phyloP scores from a whole-genome alignment of 805 yeast genomes.

The Sugiyamaella qingdaonensis region DNA sequence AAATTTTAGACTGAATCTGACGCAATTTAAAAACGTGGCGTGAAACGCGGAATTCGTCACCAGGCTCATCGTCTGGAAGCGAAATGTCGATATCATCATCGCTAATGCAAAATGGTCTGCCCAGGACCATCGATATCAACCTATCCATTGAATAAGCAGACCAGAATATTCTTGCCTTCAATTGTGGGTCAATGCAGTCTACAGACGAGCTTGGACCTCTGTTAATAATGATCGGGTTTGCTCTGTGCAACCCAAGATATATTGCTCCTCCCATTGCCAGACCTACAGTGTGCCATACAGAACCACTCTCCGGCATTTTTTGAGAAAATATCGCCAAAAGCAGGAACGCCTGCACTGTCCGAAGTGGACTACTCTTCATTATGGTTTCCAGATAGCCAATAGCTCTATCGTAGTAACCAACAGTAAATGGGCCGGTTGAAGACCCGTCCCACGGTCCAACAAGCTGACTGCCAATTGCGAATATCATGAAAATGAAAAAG shows the following conservation, averaged over 20 bases:
- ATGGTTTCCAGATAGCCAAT: background rate
- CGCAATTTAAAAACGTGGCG: background rate
- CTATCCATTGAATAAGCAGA: conserved; percentile 51
- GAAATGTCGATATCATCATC: conserved; percentile 38
- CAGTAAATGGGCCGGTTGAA: background rate
- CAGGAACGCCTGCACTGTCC: background rate
- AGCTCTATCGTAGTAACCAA: background rate
- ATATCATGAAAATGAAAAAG: background rate
- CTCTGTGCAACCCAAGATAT: conserved; percentile 79
- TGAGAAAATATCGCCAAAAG: background rate
- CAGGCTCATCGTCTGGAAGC: background rate
- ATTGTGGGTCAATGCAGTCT: conserved; percentile 32
- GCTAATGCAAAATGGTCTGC: conserved; percentile 39
- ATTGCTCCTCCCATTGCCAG: conserved; percentile 72
- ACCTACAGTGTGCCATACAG: conserved; percentile 85
- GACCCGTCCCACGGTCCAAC: background rate
- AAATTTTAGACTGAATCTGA: background rate
- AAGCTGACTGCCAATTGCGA: background rate
- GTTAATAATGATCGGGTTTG: conserved; percentile 29
- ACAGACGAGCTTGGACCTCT: conserved; percentile 27
- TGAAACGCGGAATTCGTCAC: background rate
- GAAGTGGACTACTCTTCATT: background rate
- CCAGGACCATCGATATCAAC: conserved; percentile 49
- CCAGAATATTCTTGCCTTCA: conserved; percentile 54
- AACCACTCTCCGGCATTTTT: conserved; percentile 44